phyloP scores from a whole-genome alignment of 192 early-diverging fungal genomes.

The Backusella luteola region DNA sequence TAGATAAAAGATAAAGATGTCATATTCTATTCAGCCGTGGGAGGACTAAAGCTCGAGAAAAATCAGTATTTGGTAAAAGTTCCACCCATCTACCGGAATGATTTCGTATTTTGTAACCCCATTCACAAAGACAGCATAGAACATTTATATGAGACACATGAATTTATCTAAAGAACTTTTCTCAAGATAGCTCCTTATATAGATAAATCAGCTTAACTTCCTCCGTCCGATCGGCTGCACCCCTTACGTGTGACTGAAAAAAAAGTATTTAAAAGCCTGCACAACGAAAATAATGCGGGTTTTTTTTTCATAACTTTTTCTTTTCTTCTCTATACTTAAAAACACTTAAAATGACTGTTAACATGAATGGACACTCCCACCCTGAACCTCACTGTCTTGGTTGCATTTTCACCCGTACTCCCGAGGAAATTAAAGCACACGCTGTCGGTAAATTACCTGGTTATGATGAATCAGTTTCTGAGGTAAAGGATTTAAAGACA shows the following conservation, averaged over 20 bases:
- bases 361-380: background rate
- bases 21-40: background rate
- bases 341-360: background rate
- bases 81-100: background rate
- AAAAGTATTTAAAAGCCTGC: background rate
- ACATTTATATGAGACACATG: background rate
- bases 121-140: background rate
- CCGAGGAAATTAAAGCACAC: background rate
- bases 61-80: background rate
- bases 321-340: background rate
- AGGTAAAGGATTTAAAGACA: background rate
- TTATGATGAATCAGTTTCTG: slow-evolving; percentile 31
- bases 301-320: background rate
- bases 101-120: background rate
- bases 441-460: slow-evolving; percentile 16
- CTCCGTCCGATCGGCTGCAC: background rate
- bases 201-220: background rate
- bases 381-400: background rate
- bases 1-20: background rate
- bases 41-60: background rate
- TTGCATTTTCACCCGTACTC: background rate
- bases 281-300: background rate
- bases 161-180: slow-evolving; percentile 1
- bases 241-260: background rate
- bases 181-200: slow-evolving; percentile 3